Conservation (phyloP, 75 land plant genomes). For the Sequoia sempervirens region DNA sequence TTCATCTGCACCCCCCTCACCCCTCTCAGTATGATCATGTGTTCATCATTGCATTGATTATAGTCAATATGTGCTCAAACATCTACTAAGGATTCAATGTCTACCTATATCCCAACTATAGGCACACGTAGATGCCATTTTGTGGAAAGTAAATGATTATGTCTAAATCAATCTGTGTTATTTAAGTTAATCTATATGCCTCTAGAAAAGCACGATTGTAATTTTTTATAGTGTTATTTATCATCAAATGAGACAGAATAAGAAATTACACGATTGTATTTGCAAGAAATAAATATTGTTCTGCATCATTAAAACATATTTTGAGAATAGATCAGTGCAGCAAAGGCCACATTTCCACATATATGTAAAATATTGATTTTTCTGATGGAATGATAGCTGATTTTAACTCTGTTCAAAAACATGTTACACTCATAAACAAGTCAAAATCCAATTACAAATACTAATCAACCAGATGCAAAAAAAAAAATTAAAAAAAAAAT, state of each 20-base stretch:
- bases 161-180: too few relatives aligned
- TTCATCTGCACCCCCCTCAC: too few relatives aligned
- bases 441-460: not conserved
- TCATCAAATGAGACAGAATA: not conserved
- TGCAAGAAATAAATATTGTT: not conserved
- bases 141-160: too few relatives aligned
- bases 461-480: too few relatives aligned
- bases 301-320: not conserved
- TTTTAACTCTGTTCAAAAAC: not conserved
- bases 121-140: too few relatives aligned
- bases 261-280: not conserved
- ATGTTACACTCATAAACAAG: not conserved
- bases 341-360: not conserved
- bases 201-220: not conserved
- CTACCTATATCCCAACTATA: too few relatives aligned
- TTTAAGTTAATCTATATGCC: not conserved
- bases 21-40: too few relatives aligned
- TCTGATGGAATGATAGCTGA: not conserved
- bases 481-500: too few relatives aligned
- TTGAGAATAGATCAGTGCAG: not conserved
- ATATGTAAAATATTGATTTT: not conserved
- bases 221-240: not conserved
- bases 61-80: too few relatives aligned
- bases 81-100: too few relatives aligned
- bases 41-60: too few relatives aligned